Evolutionary conservation across 345 rosid species (phyloP).

Genomic region (Syzygium grande): DNA sequence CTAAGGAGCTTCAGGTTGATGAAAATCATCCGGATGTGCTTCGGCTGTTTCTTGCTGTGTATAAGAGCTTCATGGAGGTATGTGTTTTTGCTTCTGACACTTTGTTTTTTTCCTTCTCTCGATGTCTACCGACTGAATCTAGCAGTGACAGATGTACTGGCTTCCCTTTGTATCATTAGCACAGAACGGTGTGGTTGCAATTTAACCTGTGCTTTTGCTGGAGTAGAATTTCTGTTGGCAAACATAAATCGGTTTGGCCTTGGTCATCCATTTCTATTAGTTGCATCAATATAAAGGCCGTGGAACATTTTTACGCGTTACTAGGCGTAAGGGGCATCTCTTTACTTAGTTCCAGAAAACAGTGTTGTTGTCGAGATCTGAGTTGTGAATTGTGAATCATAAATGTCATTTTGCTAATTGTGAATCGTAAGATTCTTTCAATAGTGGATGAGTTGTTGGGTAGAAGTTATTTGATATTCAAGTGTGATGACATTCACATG

Average conservation of each 20-base stretch:
- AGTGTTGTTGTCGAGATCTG: not conserved
- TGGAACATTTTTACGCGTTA: not conserved
- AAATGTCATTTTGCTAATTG: not conserved
- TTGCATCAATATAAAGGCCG: not conserved
- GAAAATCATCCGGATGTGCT: conserved; percentile 76
- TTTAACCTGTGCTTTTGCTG: not conserved
- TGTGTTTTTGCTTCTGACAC: not conserved
- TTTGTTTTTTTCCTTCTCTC: not conserved
- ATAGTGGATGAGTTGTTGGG: not conserved
- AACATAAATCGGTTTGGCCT: not conserved
- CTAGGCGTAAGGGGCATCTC: not conserved
- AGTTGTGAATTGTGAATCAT: not conserved
- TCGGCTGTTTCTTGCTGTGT: conserved; percentile 64
- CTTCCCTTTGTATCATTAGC: not conserved
- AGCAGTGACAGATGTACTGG: not conserved
- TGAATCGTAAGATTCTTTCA: not conserved
- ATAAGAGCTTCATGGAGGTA: conserved; percentile 95
- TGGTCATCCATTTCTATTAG: not conserved
- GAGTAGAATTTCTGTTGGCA: no score
- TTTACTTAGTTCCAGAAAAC: not conserved
- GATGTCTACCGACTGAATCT: not conserved
- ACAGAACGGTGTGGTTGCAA: conserved; percentile 30
- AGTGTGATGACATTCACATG: not conserved
- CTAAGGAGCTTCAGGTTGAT: conserved; percentile 70
- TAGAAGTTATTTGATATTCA: not conserved